phyloP scores from a whole-genome alignment of 164 flowering plant species.

The Macadamia tetraphylla region DNA sequence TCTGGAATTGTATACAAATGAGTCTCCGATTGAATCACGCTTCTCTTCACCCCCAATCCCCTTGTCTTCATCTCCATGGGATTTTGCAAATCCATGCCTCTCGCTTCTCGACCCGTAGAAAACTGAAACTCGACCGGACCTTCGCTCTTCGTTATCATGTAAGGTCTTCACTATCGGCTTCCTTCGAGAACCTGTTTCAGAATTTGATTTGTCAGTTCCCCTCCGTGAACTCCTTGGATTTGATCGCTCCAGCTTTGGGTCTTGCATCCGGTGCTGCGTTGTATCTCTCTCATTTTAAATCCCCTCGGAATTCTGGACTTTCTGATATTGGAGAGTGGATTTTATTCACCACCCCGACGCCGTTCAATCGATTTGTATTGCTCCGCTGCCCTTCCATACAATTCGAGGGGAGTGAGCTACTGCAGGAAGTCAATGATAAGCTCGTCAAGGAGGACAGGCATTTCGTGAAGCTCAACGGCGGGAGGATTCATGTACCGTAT shows the following conservation, averaged over 20 bases:
- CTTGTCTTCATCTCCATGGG: neutral
- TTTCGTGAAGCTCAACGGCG: constrained; percentile 50
- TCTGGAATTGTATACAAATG: neutral
- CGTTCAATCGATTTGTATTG: constrained; percentile 81
- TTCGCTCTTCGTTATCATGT: neutral
- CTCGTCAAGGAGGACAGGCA: constrained; percentile 65
- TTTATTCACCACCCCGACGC: constrained; percentile 72
- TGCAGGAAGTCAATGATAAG: constrained; percentile 51
- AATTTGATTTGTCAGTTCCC: constrained; percentile 34
- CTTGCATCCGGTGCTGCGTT: constrained; percentile 44
- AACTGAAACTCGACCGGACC: constrained; percentile 18
- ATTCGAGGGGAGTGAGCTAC: constrained; percentile 40
- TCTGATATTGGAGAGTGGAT: constrained; percentile 63
- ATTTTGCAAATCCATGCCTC: constrained; percentile 8
- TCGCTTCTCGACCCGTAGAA: constrained; percentile 27
- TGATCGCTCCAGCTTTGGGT: constrained; percentile 55
- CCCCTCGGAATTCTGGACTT: neutral
- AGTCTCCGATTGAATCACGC: neutral
- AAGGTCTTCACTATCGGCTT: neutral
- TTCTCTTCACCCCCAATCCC: constrained; percentile 1
- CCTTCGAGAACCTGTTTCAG: constrained; percentile 20
- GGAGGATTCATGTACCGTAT: constrained; percentile 33
- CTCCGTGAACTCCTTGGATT: constrained; percentile 27
- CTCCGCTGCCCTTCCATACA: constrained; percentile 78
- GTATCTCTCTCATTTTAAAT: constrained; percentile 17